phyloP scores from a whole-genome alignment of 768 basidiomycete genomes.

The Trametes sanguinea region DNA sequence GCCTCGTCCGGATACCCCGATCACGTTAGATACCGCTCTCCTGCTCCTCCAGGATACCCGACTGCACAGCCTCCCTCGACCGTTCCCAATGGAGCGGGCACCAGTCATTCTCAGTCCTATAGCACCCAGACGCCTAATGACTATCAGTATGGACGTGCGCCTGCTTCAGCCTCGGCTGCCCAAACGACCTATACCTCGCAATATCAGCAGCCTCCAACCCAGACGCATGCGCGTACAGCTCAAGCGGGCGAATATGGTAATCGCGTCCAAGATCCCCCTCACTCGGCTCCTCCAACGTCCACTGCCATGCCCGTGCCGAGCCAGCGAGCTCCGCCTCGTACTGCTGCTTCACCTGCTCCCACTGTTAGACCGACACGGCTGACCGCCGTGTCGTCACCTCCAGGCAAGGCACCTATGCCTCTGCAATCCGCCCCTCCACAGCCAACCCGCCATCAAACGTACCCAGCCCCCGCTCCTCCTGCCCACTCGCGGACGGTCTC shows the following conservation, averaged over 20 bases:
- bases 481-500: constrained; percentile 27
- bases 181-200: constrained; percentile 1
- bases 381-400: constrained; percentile 20
- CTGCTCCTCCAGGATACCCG: constrained; percentile 24
- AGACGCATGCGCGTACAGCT: constrained; percentile 6
- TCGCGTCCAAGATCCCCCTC: constrained; percentile 15
- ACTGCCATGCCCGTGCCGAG: background rate
- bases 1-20: constrained; percentile 32
- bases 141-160: constrained; percentile 4
- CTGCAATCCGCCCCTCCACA: constrained; percentile 16
- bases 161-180: background rate
- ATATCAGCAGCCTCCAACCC: background rate
- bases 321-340: constrained; percentile 28
- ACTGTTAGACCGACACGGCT: constrained; percentile 18
- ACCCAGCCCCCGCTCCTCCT: constrained; percentile 10
- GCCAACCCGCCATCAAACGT: constrained; percentile 26
- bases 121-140: constrained; percentile 18
- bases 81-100: constrained; percentile 5
- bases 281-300: constrained; percentile 1
- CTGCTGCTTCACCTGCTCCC: constrained; percentile 30
- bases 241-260: constrained; percentile 10
- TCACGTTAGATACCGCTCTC: constrained; percentile 30
- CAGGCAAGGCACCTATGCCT: constrained; percentile 15
- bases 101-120: constrained; percentile 17
- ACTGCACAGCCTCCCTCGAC: constrained; percentile 8